Evolutionary conservation across 768 basidiomycete genomes (phyloP), one percentile per base, ranked within the genome.

Genomic region (Pisolithus orientalis): DNA sequence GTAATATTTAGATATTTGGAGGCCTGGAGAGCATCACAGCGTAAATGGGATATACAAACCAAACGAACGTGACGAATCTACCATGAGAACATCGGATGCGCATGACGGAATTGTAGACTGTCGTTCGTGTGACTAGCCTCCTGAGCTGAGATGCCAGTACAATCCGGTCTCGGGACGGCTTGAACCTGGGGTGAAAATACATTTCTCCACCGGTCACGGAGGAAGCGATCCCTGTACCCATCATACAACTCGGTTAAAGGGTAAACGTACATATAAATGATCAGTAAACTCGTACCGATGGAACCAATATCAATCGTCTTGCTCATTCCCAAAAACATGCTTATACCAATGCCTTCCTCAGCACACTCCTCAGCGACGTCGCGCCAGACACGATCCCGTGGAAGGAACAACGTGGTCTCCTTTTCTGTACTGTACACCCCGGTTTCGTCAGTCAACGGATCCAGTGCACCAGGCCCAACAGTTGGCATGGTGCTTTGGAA

Each of bases 171-270:
- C 87, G 78, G 6, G 68, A 65, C 3, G 80, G 76, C 49, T 85
- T 78, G 65, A 92, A 99, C n/a, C 90, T 80, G 8, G 95, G 96
- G 62, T 94, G 88, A 72, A 86, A 95, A 70, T 87, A 94, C 1
- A 95, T 61, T 52, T 94, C 91, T 17, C 96, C 96, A 13, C 96
- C 96, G 6, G 91, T 92, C 10, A 82, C 64, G 0, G 83, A 83
- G 0, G 87, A 65, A 6, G 94, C 76, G 4, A 76, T 68, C 40
- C 87, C 88, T 85, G 54, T 11, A 27, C 9, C n/a, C 14, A 32
- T 44, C 47, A 57, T 44, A 61, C 39, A 29, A 52, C 48, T 39
- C 31, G 52, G 21, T 11, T 16, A 10, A 43, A 14, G 44, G 4
- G 16, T 4, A 16, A 39, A 45, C 53, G 31, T 6, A 42, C 31